These are phyloP conservation scores for Penicillium odoratum DNA, from an alignment of 495 filamentous ascomycete genomes.

Conservation along the genomic window DNA sequence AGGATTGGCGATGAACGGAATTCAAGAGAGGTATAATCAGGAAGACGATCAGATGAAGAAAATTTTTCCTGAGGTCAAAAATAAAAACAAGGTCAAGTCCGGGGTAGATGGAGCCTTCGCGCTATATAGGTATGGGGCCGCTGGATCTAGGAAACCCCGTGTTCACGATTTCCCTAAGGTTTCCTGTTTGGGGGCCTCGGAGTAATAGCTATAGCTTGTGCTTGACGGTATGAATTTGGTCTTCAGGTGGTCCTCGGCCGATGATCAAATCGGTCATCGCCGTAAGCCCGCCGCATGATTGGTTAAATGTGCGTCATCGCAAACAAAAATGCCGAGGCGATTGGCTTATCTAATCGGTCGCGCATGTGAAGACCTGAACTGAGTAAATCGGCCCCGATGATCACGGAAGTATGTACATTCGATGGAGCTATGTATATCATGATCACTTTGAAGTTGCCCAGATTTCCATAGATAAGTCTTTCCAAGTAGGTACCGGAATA, in stretches of 20 bases:
- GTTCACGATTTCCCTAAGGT: slow-evolving; percentile 4
- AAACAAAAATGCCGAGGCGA: slow-evolving; percentile 35
- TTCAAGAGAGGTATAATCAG: slow-evolving; percentile 4
- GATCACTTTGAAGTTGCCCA: too few relatives aligned
- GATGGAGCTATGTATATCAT: background rate
- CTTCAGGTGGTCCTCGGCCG: slow-evolving; percentile 23
- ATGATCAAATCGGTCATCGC: slow-evolving; percentile 26
- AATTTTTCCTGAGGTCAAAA: slow-evolving; percentile 14
- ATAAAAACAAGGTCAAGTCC: slow-evolving; percentile 24
- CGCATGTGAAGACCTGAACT: slow-evolving; percentile 3
- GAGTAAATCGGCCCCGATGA: background rate
- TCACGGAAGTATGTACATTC: background rate
- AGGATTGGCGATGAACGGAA: slow-evolving; percentile 3
- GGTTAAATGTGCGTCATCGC: slow-evolving; percentile 31
- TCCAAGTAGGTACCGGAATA: background rate
- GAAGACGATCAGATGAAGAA: slow-evolving; percentile 3
- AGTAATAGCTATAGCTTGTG: slow-evolving; percentile 13
- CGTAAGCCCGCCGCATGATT: slow-evolving; percentile 15
- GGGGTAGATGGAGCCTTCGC: slow-evolving; percentile 26
- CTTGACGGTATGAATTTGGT: slow-evolving; percentile 5
- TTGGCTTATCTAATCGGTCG: background rate
- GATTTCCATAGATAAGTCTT: too few relatives aligned
- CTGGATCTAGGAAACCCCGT: slow-evolving; percentile 14
- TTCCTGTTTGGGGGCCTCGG: slow-evolving; percentile 23
- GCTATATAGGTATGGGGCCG: slow-evolving; percentile 23